Evolutionary conservation across 805 yeast species (phyloP), one percentile per base, ranked within the genome.

Genomic region (Kodamaea fukazawae): DNA sequence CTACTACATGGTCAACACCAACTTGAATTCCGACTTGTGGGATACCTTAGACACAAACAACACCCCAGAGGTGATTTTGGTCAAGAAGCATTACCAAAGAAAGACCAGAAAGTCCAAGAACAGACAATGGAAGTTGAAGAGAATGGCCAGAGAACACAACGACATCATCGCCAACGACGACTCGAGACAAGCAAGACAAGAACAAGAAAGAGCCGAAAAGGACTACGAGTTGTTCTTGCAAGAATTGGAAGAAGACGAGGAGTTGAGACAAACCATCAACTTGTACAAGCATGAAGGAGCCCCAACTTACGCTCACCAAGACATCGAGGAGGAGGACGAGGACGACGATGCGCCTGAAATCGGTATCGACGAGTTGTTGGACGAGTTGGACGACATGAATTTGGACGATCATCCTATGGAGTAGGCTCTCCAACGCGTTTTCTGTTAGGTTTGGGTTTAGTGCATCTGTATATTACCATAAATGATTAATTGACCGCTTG

Each of bases 211-310:
- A 54, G 96, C 95, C 4, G 97, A 91, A 67, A 82, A 79, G 64
- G 99, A 91, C 67, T 93, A 88, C 70, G 99, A 91, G 69, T 59
- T 83, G 50, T 93, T 93, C 86, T 78, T 93, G 68, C 97, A 88
- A 69, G 96, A 93, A 63, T 79, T 93, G 61, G 99, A 93, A 71
- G 98, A 93, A 67, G 99, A 93, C 66, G 81, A 81, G 40, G 99
- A 93, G 61, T 76, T 93, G 61, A 85, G 99, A 72, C 89, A 84
- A 54, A 80, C 88, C 33, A 79, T 93, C 63, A 91, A 93, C 60
- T 57, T 93, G 55, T 93, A 93, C 73, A 93, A 89, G 69, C 79
- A 83, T 40, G 38, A 60, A 52, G 27, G 50, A 38, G 38, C 54
- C 54, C 10, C 53, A 46, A 11, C 54, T 7, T 47, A 57, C 17